Percentiles rank a stretch among this genome's conserved stretches.
Evolutionary conservation across 2,329 filamentous ascomycete genomes (phyloP).

Genomic region (Penicillium sp.): DNA sequence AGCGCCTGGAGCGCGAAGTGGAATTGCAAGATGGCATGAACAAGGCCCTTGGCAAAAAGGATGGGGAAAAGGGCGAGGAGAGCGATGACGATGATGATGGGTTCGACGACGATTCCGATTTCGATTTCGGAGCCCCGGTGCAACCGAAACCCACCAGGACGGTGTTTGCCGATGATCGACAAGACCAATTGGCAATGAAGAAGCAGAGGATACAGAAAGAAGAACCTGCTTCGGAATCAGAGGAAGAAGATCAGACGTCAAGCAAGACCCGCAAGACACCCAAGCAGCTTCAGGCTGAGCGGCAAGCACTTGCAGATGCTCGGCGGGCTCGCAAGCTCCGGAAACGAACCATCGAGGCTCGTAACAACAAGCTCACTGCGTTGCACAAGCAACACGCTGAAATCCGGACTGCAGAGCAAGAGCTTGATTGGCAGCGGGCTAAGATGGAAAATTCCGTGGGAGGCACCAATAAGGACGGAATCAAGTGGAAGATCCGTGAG

Average conservation of each 20-base stretch:
- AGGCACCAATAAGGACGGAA: conserved; percentile 62
- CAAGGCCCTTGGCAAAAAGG: conserved; percentile 27
- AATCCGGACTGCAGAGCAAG: conserved; percentile 55
- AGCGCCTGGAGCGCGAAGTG: conserved; percentile 50
- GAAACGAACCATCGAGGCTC: conserved; percentile 50
- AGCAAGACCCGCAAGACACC: conserved; percentile 40
- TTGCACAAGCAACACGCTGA: conserved; percentile 56
- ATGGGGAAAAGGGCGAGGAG: conserved; percentile 25
- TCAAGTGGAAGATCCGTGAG: conserved; percentile 65
- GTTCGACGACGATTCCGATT: conserved; percentile 25
- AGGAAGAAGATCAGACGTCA: conserved; percentile 24
- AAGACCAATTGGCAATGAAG: conserved; percentile 35
- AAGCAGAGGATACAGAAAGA: conserved; percentile 22
- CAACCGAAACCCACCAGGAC: conserved; percentile 34
- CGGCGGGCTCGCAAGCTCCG: conserved; percentile 48
- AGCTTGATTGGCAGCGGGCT: conserved; percentile 59
- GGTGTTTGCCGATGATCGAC: conserved; percentile 43
- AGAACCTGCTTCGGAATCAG: conserved; percentile 23
- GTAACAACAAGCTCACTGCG: conserved; percentile 52
- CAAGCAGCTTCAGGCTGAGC: conserved; percentile 47
- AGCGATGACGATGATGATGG: conserved; percentile 23
- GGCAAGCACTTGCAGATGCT: conserved; percentile 39
- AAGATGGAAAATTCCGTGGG: conserved; percentile 62
- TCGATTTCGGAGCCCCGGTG: conserved; percentile 24
- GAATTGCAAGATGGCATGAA: conserved; percentile 43